A percentile compares a stretch with the other conserved stretches of the same genome.
Conservation (phyloP, 805 yeast genomes). For the Candida dajiaensis region DNA sequence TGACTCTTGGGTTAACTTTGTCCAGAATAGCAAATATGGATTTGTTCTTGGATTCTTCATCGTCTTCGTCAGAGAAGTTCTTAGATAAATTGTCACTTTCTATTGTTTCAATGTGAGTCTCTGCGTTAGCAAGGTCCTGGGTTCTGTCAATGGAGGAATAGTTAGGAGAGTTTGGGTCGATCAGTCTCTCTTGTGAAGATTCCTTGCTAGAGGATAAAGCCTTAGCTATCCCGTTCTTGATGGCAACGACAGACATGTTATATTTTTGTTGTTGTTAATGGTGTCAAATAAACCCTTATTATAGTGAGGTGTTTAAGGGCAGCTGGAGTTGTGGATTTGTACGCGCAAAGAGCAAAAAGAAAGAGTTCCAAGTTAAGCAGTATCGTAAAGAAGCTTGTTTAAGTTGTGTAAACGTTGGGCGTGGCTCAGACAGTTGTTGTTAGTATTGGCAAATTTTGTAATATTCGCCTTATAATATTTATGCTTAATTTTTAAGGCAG, state of each 20-base stretch:
- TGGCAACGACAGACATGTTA: conserved; percentile 22
- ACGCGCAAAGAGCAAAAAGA: neutral
- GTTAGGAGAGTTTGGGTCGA: conserved; percentile 9
- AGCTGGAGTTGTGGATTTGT: neutral
- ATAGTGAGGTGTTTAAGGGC: neutral
- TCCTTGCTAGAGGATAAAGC: conserved; percentile 7
- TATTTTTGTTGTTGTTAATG: neutral
- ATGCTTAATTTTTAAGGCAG: too few species aligned
- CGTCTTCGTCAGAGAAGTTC: conserved; percentile 5
- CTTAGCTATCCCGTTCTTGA: conserved; percentile 21
- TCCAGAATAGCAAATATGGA: conserved; percentile 27
- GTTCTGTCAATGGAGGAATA: conserved; percentile 16
- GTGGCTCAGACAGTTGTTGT: neutral
- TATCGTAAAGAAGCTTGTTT: neutral
- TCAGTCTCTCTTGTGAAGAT: conserved; percentile 5
- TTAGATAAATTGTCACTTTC: conserved; percentile 1
- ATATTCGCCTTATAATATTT: neutral
- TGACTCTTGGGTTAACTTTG: conserved; percentile 80
- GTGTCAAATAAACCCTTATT: neutral
- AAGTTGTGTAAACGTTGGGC: neutral
- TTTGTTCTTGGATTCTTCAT: conserved; percentile 3
- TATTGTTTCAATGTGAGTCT: conserved; percentile 3
- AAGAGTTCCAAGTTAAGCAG: neutral
- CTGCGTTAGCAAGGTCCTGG: conserved; percentile 8
- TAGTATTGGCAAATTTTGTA: neutral